Evolutionary conservation across 2,329 filamentous ascomycete genomes (phyloP).

Genomic region (Cladosporium sp.): DNA sequence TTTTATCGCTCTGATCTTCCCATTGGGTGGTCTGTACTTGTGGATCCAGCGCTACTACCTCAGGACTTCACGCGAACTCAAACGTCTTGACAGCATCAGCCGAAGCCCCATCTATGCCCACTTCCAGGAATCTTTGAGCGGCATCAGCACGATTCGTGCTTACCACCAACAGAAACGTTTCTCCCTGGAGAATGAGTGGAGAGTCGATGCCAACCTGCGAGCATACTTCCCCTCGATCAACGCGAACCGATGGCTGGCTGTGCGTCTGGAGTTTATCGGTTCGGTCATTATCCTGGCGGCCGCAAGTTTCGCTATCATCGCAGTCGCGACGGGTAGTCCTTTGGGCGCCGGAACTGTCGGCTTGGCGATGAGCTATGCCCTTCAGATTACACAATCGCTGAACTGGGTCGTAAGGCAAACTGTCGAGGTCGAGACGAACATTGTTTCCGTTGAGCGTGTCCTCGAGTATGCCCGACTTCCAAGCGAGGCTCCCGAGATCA

Average conservation of each 20-base stretch:
- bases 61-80: slow-evolving; percentile 91
- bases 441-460: slow-evolving; percentile 95
- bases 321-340: slow-evolving; percentile 66
- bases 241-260: slow-evolving; percentile 84
- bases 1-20: slow-evolving; percentile 79
- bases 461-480: slow-evolving; percentile 91
- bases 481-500: slow-evolving; percentile 91
- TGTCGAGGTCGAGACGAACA: slow-evolving; percentile 99
- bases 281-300: slow-evolving; percentile 88
- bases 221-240: slow-evolving; percentile 97
- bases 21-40: slow-evolving; percentile 77
- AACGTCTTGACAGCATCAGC: slow-evolving; percentile 91
- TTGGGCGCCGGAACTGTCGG: slow-evolving; percentile 78
- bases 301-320: slow-evolving; percentile 77
- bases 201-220: slow-evolving; percentile 88
- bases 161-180: slow-evolving; percentile 89
- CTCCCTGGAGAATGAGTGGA: slow-evolving; percentile 92
- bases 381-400: slow-evolving; percentile 94
- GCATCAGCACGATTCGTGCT: slow-evolving; percentile 91
- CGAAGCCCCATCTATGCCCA: slow-evolving; percentile 96
- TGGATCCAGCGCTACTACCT: slow-evolving; percentile 98
- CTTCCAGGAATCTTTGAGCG: slow-evolving; percentile 95
- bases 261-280: slow-evolving; percentile 92
- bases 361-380: slow-evolving; percentile 92
- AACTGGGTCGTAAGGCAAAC: slow-evolving; percentile 99